These are phyloP conservation scores for Volvox africanus DNA, from an alignment of 139 green algal species.

Conservation along the genomic window DNA sequence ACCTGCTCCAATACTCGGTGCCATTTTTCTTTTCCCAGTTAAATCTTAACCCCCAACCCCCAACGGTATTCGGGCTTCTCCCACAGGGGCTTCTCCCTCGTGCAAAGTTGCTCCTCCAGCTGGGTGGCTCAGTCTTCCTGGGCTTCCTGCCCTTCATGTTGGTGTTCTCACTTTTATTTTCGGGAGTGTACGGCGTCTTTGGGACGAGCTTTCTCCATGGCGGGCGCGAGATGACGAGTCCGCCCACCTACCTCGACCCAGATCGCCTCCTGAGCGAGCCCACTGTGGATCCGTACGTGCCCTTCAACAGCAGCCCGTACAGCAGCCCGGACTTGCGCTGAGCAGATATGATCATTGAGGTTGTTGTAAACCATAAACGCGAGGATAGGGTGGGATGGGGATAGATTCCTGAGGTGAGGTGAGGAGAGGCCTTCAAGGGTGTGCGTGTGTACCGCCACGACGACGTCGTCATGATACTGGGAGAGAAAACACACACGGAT, in stretches of 20 bases:
- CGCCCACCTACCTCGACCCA: slow-evolving; percentile 74
- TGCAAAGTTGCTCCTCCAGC: slow-evolving; percentile 72
- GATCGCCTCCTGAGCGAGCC: slow-evolving; percentile 75
- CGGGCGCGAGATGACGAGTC: slow-evolving; percentile 47
- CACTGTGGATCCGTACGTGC: slow-evolving; percentile 81
- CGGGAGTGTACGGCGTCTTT: slow-evolving; percentile 71
- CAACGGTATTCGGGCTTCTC: background rate
- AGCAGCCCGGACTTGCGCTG: background rate
- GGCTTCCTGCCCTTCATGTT: slow-evolving; percentile 84
- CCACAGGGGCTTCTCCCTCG: slow-evolving; percentile 77
- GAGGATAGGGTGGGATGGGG: too few species aligned
- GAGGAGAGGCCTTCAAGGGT: too few species aligned
- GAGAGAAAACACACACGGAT: too few species aligned
- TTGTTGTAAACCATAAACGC: too few species aligned
- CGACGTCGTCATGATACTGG: too few species aligned
- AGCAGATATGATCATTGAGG: background rate
- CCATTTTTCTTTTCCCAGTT: too few species aligned
- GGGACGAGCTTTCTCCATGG: slow-evolving; percentile 76
- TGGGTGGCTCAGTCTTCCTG: slow-evolving; percentile 82
- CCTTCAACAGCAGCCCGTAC: slow-evolving; percentile 48
- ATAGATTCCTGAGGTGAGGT: too few species aligned
- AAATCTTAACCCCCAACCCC: too few species aligned
- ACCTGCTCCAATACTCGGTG: too few species aligned
- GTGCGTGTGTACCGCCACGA: too few species aligned
- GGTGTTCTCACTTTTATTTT: slow-evolving; percentile 64